Conservation (phyloP, 331 rosid genomes). For the Stylosanthes scabra region DNA sequence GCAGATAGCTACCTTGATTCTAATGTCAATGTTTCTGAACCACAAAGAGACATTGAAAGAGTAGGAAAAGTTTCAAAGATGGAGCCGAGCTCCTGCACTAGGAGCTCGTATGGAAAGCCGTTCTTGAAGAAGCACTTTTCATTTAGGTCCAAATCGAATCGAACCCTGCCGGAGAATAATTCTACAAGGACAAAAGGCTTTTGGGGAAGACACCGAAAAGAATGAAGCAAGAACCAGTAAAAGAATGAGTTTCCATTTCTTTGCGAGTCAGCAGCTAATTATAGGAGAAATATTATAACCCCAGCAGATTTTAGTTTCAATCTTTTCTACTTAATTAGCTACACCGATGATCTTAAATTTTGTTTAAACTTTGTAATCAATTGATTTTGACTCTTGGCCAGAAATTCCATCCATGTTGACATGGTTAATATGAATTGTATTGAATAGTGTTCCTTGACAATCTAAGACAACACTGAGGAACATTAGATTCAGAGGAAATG, state of each 20-base stretch:
- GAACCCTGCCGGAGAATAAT: constrained; percentile 68
- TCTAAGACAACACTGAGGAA: constrained; percentile 2
- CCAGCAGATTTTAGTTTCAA: constrained; percentile 36
- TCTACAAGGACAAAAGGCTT: constrained; percentile 75
- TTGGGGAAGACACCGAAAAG: constrained; percentile 74
- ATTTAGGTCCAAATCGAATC: constrained; percentile 74
- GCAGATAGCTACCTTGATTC: constrained; percentile 74
- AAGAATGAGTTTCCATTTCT: constrained; percentile 47
- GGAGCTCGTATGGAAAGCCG: constrained; percentile 69
- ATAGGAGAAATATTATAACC: constrained; percentile 30
- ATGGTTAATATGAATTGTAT: constrained; percentile 28
- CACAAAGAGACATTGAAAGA: constrained; percentile 47
- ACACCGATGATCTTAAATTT: constrained; percentile 37
- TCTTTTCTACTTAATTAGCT: constrained; percentile 45
- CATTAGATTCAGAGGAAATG: constrained; percentile 6
- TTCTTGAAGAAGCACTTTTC: constrained; percentile 77
- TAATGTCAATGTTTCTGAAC: constrained; percentile 59
- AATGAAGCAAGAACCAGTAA: constrained; percentile 27
- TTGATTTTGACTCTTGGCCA: constrained; percentile 38
- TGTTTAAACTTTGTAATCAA: constrained; percentile 23
- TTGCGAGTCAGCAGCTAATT: constrained; percentile 37
- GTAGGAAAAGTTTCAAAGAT: constrained; percentile 62
- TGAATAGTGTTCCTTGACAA: constrained; percentile 24
- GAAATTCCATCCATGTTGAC: constrained; percentile 34
- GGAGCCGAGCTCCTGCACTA: constrained; percentile 72